Percentiles rank a stretch among this genome's conserved stretches.
Evolutionary conservation across 352 stramenopile species (phyloP).

Genomic region (Phytopythium oedochilum): DNA sequence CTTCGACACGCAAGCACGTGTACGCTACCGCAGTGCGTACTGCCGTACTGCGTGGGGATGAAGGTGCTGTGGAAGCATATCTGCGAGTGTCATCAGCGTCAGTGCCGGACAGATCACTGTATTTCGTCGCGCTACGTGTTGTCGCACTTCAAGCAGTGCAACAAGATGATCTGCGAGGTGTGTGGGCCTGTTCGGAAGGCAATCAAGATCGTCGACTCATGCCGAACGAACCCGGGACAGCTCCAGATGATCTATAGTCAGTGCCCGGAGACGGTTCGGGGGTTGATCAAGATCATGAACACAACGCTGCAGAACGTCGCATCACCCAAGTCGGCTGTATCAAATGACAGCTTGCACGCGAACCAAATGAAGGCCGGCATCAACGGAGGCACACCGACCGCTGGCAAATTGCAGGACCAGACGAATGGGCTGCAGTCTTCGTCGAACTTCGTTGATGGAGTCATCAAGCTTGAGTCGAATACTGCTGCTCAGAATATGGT

Average conservation of each 20-base stretch:
- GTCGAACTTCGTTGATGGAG: neutral
- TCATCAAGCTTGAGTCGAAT: slow-evolving; percentile 7
- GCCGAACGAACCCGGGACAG: slow-evolving; percentile 64
- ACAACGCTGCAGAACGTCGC: slow-evolving; percentile 33
- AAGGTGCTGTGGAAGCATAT: slow-evolving; percentile 91
- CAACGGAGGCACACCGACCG: neutral
- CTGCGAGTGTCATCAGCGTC: slow-evolving; percentile 84
- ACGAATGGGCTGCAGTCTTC: neutral
- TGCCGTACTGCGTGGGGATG: slow-evolving; percentile 86
- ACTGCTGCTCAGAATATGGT: neutral
- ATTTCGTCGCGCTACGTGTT: slow-evolving; percentile 87
- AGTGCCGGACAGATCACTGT: slow-evolving; percentile 85
- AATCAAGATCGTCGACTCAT: slow-evolving; percentile 87
- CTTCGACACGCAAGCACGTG: slow-evolving; percentile 84
- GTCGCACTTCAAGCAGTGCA: slow-evolving; percentile 89
- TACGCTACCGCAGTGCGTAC: slow-evolving; percentile 50
- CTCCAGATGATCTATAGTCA: slow-evolving; percentile 66
- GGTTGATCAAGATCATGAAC: slow-evolving; percentile 89
- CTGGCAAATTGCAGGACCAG: neutral
- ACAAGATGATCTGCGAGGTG: slow-evolving; percentile 90
- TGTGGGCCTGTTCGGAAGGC: slow-evolving; percentile 83
- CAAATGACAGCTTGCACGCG: slow-evolving; percentile 6
- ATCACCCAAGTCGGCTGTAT: slow-evolving; percentile 5
- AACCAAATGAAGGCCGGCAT: neutral
- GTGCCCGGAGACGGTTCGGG: slow-evolving; percentile 68